phyloP scores from a whole-genome alignment of 345 rosid species.

The Citrus reticulata region DNA sequence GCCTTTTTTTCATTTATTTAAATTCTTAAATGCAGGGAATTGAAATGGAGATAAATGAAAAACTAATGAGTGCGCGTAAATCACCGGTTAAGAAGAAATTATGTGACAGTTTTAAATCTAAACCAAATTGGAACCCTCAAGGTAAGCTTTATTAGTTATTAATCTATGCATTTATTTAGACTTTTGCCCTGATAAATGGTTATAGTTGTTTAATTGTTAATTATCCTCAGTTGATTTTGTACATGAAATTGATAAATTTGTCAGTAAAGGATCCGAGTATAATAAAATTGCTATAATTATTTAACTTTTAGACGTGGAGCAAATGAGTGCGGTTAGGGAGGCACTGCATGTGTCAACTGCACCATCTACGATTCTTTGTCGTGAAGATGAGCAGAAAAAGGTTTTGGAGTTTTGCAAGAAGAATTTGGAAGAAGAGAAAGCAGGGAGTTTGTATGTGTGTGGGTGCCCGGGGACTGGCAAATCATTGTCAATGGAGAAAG shows the following conservation, averaged over 20 bases:
- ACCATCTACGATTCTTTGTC: conserved; percentile 58
- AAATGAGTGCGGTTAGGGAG: conserved; percentile 65
- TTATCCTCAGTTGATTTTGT: neutral
- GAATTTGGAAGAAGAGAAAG: conserved; percentile 53
- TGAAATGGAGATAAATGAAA: conserved; percentile 23
- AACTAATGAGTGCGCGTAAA: conserved; percentile 4
- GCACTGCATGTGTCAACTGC: conserved; percentile 75
- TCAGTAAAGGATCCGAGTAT: neutral
- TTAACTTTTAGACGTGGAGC: conserved; percentile 43
- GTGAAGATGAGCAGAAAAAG: conserved; percentile 68
- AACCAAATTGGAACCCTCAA: conserved; percentile 59
- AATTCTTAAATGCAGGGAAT: conserved; percentile 19
- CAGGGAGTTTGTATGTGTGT: conserved; percentile 74
- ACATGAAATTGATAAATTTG: neutral
- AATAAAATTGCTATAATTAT: neutral
- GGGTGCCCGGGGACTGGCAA: conserved; percentile 96
- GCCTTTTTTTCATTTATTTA: neutral
- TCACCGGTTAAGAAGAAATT: conserved; percentile 23
- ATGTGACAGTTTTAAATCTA: conserved; percentile 19
- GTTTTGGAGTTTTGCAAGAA: conserved; percentile 66
- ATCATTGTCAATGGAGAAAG: conserved; percentile 72
- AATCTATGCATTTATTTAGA: neutral
- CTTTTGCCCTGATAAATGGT: neutral
- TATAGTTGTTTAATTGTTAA: neutral
- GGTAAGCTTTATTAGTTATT: conserved; percentile 28